Evolutionary conservation across 192 early-diverging fungal species (phyloP).

Genomic region (Coemansia sp.): DNA sequence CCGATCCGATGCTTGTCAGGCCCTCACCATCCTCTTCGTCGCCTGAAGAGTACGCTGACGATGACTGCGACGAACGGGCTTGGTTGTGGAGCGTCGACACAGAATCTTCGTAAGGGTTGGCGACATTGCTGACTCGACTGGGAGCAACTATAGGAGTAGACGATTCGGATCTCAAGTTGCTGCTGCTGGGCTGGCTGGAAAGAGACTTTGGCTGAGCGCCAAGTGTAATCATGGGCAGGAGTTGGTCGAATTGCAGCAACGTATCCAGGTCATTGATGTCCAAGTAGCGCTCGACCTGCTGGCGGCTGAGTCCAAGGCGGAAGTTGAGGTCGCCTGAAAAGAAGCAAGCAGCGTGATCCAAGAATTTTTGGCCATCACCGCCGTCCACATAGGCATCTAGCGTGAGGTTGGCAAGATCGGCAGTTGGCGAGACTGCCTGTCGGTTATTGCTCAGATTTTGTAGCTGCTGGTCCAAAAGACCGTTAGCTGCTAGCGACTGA

Average conservation of each 20-base stretch:
- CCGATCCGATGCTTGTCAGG: slow-evolving; percentile 47
- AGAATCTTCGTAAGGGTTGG: slow-evolving; percentile 1
- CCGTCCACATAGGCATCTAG: slow-evolving; percentile 66
- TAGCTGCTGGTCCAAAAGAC: neutral
- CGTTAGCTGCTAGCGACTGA: neutral
- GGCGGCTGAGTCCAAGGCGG: slow-evolving; percentile 77
- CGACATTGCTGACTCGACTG: slow-evolving; percentile 5
- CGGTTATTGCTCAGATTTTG: neutral
- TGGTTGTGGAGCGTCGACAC: slow-evolving; percentile 13
- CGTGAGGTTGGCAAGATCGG: slow-evolving; percentile 60
- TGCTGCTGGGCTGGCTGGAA: slow-evolving; percentile 13
- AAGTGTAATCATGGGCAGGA: slow-evolving; percentile 46
- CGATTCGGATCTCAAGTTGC: slow-evolving; percentile 17
- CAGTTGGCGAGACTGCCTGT: slow-evolving; percentile 57
- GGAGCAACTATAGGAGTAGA: slow-evolving; percentile 8
- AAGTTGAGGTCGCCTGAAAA: slow-evolving; percentile 97
- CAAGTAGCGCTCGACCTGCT: slow-evolving; percentile 63
- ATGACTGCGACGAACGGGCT: slow-evolving; percentile 43
- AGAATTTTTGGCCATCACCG: slow-evolving; percentile 85
- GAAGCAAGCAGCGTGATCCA: slow-evolving; percentile 79
- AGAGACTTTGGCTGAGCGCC: slow-evolving; percentile 9
- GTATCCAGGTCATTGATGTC: slow-evolving; percentile 62
- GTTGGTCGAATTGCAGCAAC: slow-evolving; percentile 70
- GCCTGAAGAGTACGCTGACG: slow-evolving; percentile 31
- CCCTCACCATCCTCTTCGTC: slow-evolving; percentile 27